A percentile compares a stretch with the other conserved stretches of the same genome.
Evolutionary conservation across 495 filamentous ascomycete species (phyloP).

Genomic region (Podospora conica): DNA sequence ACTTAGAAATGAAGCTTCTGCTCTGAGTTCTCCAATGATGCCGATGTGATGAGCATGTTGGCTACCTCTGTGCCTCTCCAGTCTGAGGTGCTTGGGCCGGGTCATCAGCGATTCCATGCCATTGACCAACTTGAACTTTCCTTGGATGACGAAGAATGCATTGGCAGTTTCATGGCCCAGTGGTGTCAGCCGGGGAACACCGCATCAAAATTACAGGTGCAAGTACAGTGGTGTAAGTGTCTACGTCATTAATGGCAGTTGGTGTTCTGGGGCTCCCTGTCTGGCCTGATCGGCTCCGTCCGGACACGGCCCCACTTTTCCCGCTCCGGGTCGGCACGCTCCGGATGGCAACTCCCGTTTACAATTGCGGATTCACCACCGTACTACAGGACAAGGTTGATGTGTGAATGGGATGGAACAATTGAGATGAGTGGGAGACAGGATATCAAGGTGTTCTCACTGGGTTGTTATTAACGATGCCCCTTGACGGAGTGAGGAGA

Average conservation of each 20-base stretch:
- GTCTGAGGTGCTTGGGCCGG: neutral
- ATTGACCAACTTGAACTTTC: too few relatives aligned
- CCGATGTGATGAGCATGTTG: neutral
- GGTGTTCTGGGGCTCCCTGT: neutral
- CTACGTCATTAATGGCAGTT: neutral
- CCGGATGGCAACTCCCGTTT: neutral
- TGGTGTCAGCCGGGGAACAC: too few relatives aligned
- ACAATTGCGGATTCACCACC: neutral
- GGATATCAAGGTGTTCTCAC: too few relatives aligned
- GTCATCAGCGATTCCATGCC: neutral
- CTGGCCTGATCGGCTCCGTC: neutral
- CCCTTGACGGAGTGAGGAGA: too few relatives aligned
- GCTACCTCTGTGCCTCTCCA: neutral
- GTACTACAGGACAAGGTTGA: too few relatives aligned
- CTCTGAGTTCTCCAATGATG: neutral
- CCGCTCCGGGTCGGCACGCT: neutral
- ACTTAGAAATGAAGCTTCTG: too few relatives aligned
- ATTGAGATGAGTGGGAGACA: too few relatives aligned
- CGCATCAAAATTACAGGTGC: neutral
- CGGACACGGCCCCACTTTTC: neutral
- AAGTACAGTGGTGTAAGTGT: neutral
- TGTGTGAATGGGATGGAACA: too few relatives aligned
- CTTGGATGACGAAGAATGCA: neutral
- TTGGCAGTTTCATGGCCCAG: neutral
- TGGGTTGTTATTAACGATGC: too few relatives aligned